Base-by-base conservation (phyloP, 106 monocot species). In the Agapanthus africanus region DNA sequence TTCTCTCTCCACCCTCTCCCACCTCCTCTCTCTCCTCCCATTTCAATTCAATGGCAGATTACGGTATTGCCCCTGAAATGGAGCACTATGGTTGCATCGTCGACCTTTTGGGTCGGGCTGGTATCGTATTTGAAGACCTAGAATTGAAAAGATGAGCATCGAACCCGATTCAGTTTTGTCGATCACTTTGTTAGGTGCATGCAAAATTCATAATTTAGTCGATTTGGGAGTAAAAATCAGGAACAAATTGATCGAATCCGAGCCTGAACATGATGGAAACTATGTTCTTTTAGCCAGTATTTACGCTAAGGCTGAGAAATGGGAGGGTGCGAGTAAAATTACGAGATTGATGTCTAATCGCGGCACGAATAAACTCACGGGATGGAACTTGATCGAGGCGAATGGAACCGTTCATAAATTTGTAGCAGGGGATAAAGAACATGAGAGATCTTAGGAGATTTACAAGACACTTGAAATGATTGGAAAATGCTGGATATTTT, bases 31-130 rank as follows among this genome's bases (percentile, higher is more conserved):
- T n/a, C n/a, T n/a, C n/a, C n/a, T n/a, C n/a, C n/a, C 77, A 76
- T 57, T 90, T 86, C 52, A 54, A 70, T 4, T 66, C 62, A 6
- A 86, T 88, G 84, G 26, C 31, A 7, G 68, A 79, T 32, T 69
- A 90, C 65, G 67, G 67, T 0, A 83, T 90, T 16, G 46, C 83
- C 66, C 80, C 81, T 22, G 90, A 90, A 63, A 83, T 83, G 83
- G 90, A 90, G 54, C 90, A 90, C 51, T 90, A 86, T 59, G 86
- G 90, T 5, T 90, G 90, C 74, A 80, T 86, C n/a, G 86, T 90
- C 37, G 86, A 90, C 69, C 78, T 90, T 16, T 65, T 90, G 22
- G 67, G 83, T 19, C 80, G 90, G 27, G 90, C 86, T 0, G 90
- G 90, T 3, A 68, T 83, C 18, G 76, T 90, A 1, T 19, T 30